Percentiles rank a stretch among this genome's conserved stretches.
These are phyloP conservation scores for Metschnikowia kunwiensis DNA, from an alignment of 805 yeast species.

Conservation along the genomic window DNA sequence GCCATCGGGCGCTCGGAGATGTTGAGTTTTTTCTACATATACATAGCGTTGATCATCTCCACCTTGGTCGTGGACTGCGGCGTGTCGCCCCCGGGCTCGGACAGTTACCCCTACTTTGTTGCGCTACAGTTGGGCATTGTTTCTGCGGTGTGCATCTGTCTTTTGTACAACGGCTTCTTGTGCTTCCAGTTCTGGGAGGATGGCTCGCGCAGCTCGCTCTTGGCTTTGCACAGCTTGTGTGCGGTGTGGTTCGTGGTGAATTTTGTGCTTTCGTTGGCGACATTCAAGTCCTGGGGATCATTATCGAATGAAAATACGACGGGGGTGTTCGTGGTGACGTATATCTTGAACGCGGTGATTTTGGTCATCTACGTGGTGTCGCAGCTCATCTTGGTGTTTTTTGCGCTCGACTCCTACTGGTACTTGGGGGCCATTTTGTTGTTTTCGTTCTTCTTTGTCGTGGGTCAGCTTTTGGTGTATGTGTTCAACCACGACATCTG, in stretches of 20 bases:
- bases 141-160: slow-evolving; percentile 65
- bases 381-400: slow-evolving; percentile 64
- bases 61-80: slow-evolving; percentile 87
- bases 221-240: slow-evolving; percentile 52
- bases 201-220: slow-evolving; percentile 69
- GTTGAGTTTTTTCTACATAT: slow-evolving; percentile 64
- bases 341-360: slow-evolving; percentile 67
- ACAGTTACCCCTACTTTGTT: slow-evolving; percentile 76
- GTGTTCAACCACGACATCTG: slow-evolving; percentile 69
- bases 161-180: slow-evolving; percentile 71
- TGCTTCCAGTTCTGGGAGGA: slow-evolving; percentile 95
- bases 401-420: slow-evolving; percentile 78
- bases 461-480: slow-evolving; percentile 77
- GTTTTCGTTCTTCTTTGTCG: slow-evolving; percentile 68
- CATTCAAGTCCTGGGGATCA: slow-evolving; percentile 63
- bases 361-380: slow-evolving; percentile 60
- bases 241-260: slow-evolving; percentile 57
- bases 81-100: slow-evolving; percentile 82
- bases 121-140: slow-evolving; percentile 74
- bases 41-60: slow-evolving; percentile 55
- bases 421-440: slow-evolving; percentile 80
- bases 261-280: slow-evolving; percentile 64
- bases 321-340: slow-evolving; percentile 68
- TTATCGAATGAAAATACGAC: slow-evolving; percentile 53
- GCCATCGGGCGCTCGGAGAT: slow-evolving; percentile 93